These are phyloP conservation scores for Phytophthora ohioensis DNA, from an alignment of 352 stramenopile genomes.

Conservation along the genomic window DNA sequence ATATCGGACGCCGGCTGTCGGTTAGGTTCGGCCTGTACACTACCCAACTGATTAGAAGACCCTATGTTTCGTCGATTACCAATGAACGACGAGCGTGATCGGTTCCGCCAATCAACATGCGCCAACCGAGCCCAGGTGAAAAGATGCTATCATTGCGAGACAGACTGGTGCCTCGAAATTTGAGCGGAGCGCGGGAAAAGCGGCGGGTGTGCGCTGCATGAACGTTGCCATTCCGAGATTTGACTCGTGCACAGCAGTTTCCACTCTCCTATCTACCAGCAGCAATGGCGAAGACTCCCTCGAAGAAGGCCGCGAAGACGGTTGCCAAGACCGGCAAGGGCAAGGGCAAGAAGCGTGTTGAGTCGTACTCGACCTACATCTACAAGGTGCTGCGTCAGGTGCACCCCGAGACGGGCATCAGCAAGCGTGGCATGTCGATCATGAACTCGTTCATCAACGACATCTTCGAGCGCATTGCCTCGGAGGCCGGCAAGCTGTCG, in stretches of 20 bases:
- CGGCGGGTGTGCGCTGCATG: neutral
- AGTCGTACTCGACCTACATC: constrained; percentile 93
- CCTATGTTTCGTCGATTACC: constrained; percentile 6
- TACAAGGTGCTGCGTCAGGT: constrained; percentile 96
- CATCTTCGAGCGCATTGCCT: constrained; percentile 98
- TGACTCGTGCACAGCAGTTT: constrained; percentile 40
- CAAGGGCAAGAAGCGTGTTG: constrained; percentile 90
- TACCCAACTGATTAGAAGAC: neutral
- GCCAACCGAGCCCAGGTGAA: constrained; percentile 35
- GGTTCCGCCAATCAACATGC: constrained; percentile 38
- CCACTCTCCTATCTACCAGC: constrained; percentile 23
- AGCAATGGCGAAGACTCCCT: constrained; percentile 96
- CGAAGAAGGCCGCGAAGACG: constrained; percentile 93
- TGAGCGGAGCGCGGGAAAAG: constrained; percentile 30
- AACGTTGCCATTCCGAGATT: constrained; percentile 42
- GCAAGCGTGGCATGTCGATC: constrained; percentile 98
- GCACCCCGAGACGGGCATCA: constrained; percentile 97
- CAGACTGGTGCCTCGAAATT: constrained; percentile 10
- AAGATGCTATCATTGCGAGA: constrained; percentile 25
- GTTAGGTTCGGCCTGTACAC: neutral
- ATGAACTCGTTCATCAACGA: constrained; percentile 99
- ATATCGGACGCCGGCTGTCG: neutral
- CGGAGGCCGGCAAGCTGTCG: constrained; percentile 95
- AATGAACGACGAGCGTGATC: constrained; percentile 4
- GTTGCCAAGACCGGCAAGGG: constrained; percentile 80